Conservation (phyloP, 345 rosid species). For the Gossypium rotundifolium region DNA sequence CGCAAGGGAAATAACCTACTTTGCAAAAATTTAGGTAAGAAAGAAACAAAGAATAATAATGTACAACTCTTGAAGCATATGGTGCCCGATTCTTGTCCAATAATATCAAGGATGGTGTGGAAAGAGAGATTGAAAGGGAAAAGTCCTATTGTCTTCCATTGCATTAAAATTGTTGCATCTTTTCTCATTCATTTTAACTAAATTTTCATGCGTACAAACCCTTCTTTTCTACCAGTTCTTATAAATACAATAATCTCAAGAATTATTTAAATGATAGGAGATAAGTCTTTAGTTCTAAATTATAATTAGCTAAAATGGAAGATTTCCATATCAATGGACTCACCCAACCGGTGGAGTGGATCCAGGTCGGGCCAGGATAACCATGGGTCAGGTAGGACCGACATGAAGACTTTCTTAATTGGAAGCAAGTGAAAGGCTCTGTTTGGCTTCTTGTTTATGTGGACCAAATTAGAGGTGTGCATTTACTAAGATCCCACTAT, state of each 20-base stretch:
- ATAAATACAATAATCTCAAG: too few species aligned
- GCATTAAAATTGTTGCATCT: background rate
- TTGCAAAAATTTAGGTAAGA: background rate
- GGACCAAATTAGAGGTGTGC: slow-evolving; percentile 19
- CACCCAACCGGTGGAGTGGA: background rate
- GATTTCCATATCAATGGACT: background rate
- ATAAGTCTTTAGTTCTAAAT: background rate
- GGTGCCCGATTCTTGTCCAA: background rate
- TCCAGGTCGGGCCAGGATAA: background rate
- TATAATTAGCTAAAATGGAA: background rate
- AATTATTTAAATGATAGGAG: too few species aligned
- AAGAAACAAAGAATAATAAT: background rate
- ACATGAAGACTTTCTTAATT: slow-evolving; percentile 15
- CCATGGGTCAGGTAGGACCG: slow-evolving; percentile 9
- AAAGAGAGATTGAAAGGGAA: background rate
- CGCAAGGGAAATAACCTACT: background rate
- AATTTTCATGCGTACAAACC: too few species aligned
- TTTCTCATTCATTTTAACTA: too few species aligned
- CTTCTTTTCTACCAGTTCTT: too few species aligned
- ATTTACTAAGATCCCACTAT: slow-evolving; percentile 32
- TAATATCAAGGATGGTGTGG: background rate
- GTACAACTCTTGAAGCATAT: background rate
- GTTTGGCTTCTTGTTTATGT: slow-evolving; percentile 25
- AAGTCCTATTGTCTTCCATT: background rate
- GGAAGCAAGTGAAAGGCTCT: slow-evolving; percentile 17